Conservation (phyloP, 2,329 filamentous ascomycete genomes). For the Diaporthe destruens region DNA sequence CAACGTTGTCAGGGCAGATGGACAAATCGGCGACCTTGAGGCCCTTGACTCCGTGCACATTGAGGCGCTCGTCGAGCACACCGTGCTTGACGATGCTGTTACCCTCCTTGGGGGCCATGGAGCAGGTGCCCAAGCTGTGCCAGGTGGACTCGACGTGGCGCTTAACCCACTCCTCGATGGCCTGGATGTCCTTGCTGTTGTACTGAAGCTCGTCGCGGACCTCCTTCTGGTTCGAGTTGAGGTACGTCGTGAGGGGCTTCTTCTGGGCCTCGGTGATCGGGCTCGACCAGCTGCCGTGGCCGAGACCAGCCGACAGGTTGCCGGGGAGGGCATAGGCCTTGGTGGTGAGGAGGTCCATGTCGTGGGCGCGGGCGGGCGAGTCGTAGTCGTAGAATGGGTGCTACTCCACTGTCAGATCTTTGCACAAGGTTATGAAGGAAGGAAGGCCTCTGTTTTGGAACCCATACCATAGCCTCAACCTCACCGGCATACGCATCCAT, state of each 20-base stretch:
- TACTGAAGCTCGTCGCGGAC: conserved; percentile 76
- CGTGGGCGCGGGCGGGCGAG: conserved; percentile 75
- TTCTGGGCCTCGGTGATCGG: conserved; percentile 68
- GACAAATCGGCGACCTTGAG: conserved; percentile 82
- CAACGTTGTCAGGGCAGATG: conserved; percentile 84
- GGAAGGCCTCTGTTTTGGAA: too few species aligned
- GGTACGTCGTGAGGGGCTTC: conserved; percentile 56
- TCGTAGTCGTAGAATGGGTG: conserved; percentile 81
- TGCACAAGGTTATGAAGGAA: too few species aligned
- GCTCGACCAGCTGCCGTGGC: conserved; percentile 79
- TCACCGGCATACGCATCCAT: conserved; percentile 85
- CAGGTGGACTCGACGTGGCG: conserved; percentile 82
- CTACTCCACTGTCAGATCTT: conserved; percentile 30
- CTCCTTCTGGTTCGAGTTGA: conserved; percentile 75
- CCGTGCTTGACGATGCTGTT: conserved; percentile 86
- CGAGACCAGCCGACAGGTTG: conserved; percentile 78
- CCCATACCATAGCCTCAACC: conserved; percentile 65
- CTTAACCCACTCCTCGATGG: conserved; percentile 71
- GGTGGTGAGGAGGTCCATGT: conserved; percentile 81
- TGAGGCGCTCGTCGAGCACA: conserved; percentile 81
- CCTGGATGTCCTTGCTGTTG: conserved; percentile 69
- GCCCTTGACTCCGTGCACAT: conserved; percentile 81
- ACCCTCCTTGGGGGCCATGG: conserved; percentile 81
- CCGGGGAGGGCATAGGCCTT: conserved; percentile 81
- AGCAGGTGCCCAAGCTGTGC: conserved; percentile 77